Base-by-base conservation (phyloP, 495 filamentous ascomycete genomes). In the Penicillium turbatum region DNA sequence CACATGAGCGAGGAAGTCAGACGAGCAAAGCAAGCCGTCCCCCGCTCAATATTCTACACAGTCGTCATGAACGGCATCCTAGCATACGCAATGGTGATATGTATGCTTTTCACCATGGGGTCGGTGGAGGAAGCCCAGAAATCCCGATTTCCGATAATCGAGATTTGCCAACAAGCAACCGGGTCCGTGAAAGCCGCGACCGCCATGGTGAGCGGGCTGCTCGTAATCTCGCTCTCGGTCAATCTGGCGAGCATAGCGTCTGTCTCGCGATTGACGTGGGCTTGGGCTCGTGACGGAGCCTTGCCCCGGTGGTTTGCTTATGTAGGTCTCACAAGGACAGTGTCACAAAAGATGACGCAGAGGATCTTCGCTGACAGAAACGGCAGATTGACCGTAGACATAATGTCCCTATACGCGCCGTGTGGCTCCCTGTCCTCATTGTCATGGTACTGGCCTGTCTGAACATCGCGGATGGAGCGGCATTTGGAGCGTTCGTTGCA, bases 401-500 rank as follows among this genome's bases (percentile, higher is more conserved):
- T 27, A 66, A 63, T 12, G 63, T 79, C 19, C 77, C 77, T 0
- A 56, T 79, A 24, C 57, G 35, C 54, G 65, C 79, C 0, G 72
- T 79, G 41, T 55, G 76, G 19, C 52, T 80, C 34, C 76, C 77
- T 1, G 75, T 78, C 57, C 36, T 63, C 26, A 68, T 79, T 46
- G 72, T 78, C 2, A 62, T 71, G 16, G 56, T 81, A 29, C 52
- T 83, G 2, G 75, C 77, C 1, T 66, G 83, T 24, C 79, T 86
- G 60, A 82, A 80, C 52, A 74, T 85, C 46, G 79, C 77, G 16
- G 78, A 73, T 2, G 52, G 67, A 6, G 71, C 74, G 3, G 81
- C 80, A 10, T 77, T 84, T 57, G 78, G 80, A 54, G 75, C 74
- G 11, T 72, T 83, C 31, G 62, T 72, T n/a, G 81, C 75, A 0